Conservation (phyloP, 805 yeast species). For the Candida multigemmis region DNA sequence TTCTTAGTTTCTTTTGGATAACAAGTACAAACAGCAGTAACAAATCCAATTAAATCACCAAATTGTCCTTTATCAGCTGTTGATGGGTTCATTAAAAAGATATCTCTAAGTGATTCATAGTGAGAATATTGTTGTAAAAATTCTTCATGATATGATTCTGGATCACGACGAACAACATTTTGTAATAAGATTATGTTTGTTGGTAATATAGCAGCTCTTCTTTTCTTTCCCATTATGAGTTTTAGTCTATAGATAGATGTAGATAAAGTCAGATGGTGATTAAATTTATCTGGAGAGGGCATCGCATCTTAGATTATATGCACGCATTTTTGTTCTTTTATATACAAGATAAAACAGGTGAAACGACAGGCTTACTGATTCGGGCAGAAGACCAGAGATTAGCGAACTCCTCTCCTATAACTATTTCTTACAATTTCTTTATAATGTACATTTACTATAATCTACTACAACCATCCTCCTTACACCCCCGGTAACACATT, state of each 20-base stretch:
- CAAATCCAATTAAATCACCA: constrained; percentile 79
- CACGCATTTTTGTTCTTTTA: neutral
- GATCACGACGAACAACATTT: constrained; percentile 89
- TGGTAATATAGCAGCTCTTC: constrained; percentile 90
- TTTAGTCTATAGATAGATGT: neutral
- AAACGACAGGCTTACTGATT: no score
- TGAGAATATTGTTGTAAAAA: constrained; percentile 88
- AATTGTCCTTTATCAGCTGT: constrained; percentile 53
- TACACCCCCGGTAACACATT: no score
- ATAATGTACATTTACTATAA: no score
- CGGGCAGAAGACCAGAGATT: no score
- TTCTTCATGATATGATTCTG: constrained; percentile 89
- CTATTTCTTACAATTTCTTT: no score
- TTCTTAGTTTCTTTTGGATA: constrained; percentile 81
- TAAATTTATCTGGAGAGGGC: neutral
- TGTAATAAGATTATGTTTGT: constrained; percentile 86
- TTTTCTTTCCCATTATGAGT: constrained; percentile 66
- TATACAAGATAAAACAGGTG: neutral
- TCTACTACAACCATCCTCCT: no score
- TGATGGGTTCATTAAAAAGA: constrained; percentile 64
- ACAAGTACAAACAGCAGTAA: constrained; percentile 84
- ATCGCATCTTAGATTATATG: neutral
- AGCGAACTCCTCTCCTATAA: no score
- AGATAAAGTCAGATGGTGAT: neutral
- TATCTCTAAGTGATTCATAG: constrained; percentile 83